Conservation (phyloP, 306 rosid species). For the Cajanus cajan region DNA sequence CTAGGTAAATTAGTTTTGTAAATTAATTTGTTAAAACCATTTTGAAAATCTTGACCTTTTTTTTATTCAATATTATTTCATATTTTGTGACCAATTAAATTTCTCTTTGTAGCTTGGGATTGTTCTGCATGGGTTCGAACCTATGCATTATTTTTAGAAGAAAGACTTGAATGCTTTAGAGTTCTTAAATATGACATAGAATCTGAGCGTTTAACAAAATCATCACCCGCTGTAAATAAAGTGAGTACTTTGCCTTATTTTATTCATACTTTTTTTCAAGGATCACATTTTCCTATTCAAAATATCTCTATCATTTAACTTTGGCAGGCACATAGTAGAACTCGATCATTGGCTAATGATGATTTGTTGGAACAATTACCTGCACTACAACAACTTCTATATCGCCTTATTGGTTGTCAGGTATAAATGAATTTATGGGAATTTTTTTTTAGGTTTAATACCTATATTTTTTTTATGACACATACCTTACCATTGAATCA, state of each 20-base stretch:
- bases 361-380: conserved; percentile 86
- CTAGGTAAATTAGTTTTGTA: conserved; percentile 46
- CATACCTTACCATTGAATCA: not conserved
- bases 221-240: conserved; percentile 60
- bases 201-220: conserved; percentile 73
- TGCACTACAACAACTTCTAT: conserved; percentile 85
- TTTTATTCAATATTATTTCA: not conserved
- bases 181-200: conserved; percentile 83
- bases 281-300: not conserved
- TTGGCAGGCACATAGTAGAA: conserved; percentile 70
- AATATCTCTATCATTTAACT: conserved; percentile 17
- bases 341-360: conserved; percentile 50
- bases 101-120: conserved; percentile 84
- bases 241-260: conserved; percentile 37
- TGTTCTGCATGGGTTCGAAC: conserved; percentile 97
- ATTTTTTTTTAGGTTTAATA: not conserved
- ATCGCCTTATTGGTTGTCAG: conserved; percentile 87
- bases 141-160: conserved; percentile 84
- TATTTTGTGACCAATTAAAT: conserved; percentile 32
- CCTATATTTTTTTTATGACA: not conserved
- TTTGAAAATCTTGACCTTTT: not conserved
- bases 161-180: conserved; percentile 83
- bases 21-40: not conserved
- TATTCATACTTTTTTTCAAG: not conserved
- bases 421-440: conserved; percentile 35